These are phyloP conservation scores for Komagataella ulmi DNA, from an alignment of 805 yeast genomes.

Conservation along the genomic window DNA sequence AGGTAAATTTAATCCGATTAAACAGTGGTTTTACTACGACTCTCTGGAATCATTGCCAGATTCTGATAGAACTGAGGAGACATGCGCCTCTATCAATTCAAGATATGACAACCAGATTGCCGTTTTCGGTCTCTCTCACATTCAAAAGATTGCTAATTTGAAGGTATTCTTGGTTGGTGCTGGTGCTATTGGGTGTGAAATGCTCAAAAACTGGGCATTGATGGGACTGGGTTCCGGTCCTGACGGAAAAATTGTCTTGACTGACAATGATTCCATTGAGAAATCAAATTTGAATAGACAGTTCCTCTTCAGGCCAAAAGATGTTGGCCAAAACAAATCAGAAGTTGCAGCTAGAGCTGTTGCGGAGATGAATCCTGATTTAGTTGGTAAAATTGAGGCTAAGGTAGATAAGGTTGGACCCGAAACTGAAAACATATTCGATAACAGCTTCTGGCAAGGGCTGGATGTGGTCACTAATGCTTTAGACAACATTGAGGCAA, in stretches of 20 bases:
- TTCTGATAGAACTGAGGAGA: constrained; percentile 52
- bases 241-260: constrained; percentile 68
- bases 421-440: constrained; percentile 80
- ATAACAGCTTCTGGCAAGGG: constrained; percentile 73
- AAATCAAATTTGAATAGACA: constrained; percentile 94
- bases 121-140: constrained; percentile 75
- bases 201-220: constrained; percentile 96
- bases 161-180: constrained; percentile 89
- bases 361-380: constrained; percentile 70
- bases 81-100: constrained; percentile 62
- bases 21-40: constrained; percentile 88
- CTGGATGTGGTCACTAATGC: constrained; percentile 93
- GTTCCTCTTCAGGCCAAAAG: constrained; percentile 86
- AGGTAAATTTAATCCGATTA: constrained; percentile 88
- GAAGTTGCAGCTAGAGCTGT: constrained; percentile 86
- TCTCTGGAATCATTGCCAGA: constrained; percentile 83
- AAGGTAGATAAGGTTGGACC: constrained; percentile 82
- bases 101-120: constrained; percentile 96
- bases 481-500: constrained; percentile 92
- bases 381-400: constrained; percentile 64
- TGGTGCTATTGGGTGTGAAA: constrained; percentile 98
- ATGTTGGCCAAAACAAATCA: constrained; percentile 85
- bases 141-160: constrained; percentile 58
- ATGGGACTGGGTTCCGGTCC: constrained; percentile 92
- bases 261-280: constrained; percentile 93